Percentiles rank a stretch among this genome's conserved stretches.
Conservation (phyloP, 306 rosid species). For the Trichosanthes cucumerina region DNA sequence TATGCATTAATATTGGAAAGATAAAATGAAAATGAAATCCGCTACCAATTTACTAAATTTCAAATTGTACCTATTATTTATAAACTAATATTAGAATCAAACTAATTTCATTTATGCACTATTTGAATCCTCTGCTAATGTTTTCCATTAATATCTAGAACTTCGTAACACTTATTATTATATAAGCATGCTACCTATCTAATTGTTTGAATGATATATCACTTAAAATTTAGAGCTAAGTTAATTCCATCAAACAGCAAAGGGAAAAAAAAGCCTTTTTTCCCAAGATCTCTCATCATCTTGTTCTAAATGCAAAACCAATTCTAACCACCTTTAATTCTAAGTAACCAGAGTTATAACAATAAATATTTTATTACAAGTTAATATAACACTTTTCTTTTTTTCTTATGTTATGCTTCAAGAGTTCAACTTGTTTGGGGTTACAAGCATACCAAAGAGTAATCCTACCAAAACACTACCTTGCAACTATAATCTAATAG, state of each 20-base stretch:
- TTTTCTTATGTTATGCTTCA: no score
- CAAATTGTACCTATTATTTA: no score
- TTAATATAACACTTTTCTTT: no score
- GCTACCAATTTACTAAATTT: not conserved
- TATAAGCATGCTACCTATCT: not conserved
- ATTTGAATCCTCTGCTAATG: no score
- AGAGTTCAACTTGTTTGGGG: no score
- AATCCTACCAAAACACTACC: no score
- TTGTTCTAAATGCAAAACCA: not conserved
- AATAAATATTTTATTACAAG: not conserved
- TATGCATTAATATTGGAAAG: no score
- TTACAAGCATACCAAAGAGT: not conserved
- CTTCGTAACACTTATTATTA: not conserved
- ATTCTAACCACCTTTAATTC: not conserved
- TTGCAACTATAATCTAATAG: not conserved
- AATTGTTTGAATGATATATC: not conserved
- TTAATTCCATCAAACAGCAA: not conserved
- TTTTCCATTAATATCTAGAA: not conserved
- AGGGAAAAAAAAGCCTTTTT: not conserved
- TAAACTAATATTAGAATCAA: not conserved
- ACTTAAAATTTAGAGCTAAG: not conserved
- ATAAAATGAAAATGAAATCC: no score
- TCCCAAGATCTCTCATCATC: not conserved
- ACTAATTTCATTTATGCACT: not conserved
- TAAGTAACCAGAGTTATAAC: not conserved